These are phyloP conservation scores for Cairneyella variabilis DNA, from an alignment of 495 filamentous ascomycete genomes.

Conservation along the genomic window DNA sequence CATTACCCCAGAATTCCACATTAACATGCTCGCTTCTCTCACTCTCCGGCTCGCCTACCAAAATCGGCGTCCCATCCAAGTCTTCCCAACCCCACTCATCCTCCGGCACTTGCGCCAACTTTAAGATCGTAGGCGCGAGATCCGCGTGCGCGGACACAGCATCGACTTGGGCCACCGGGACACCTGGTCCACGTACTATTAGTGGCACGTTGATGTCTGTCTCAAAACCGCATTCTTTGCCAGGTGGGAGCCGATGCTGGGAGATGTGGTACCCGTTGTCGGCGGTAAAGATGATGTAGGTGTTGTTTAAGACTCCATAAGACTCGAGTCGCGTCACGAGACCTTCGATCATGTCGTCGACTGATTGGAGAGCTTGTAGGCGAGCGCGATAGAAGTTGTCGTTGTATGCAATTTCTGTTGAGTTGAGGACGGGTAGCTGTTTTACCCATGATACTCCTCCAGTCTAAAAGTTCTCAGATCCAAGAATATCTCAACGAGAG, in stretches of 20 bases:
- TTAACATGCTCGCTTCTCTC: constrained; percentile 51
- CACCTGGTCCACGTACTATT: constrained; percentile 51
- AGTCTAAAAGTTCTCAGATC: no score
- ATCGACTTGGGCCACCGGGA: constrained; percentile 35
- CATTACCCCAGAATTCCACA: constrained; percentile 55
- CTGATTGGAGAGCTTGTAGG: constrained; percentile 54
- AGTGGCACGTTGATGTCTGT: constrained; percentile 66
- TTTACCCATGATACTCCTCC: no score
- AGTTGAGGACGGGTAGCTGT: constrained; percentile 46
- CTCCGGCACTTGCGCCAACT: constrained; percentile 38
- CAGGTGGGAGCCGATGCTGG: constrained; percentile 61
- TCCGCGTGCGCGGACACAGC: constrained; percentile 61
- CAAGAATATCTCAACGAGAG: no score
- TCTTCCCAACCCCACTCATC: constrained; percentile 19
- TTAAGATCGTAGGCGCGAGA: constrained; percentile 57
- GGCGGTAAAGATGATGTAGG: constrained; percentile 62
- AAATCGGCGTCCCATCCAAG: constrained; percentile 36
- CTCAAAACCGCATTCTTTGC: constrained; percentile 62
- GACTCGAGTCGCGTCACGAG: constrained; percentile 46
- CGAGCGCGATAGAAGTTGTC: constrained; percentile 62
- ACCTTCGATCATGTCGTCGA: constrained; percentile 59
- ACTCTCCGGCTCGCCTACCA: constrained; percentile 40
- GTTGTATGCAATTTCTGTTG: constrained; percentile 52
- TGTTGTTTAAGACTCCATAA: constrained; percentile 52
- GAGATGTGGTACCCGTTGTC: constrained; percentile 71